Base-by-base conservation (phyloP, 23 red algal species). In the Porphyridium purpureum region DNA sequence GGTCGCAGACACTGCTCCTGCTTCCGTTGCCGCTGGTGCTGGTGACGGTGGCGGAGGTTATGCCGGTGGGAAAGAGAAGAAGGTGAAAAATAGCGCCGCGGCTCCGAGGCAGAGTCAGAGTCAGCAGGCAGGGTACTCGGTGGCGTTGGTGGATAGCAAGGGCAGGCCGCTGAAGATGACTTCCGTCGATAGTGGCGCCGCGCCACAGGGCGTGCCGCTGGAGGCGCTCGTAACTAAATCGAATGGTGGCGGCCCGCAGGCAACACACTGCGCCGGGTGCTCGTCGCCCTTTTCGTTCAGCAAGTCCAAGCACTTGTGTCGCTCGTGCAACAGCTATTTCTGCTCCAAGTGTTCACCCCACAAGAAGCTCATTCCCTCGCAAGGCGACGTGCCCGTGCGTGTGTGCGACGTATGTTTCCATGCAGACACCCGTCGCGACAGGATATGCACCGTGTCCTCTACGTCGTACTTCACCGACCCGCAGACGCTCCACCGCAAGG, bases 221-320 rank as follows among this genome's bases (percentile, higher is more conserved):
- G n/a, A n/a, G n/a, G n/a, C n/a, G n/a, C n/a, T n/a, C n/a, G n/a
- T n/a, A n/a, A n/a, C n/a, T n/a, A n/a, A n/a, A n/a, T n/a, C n/a
- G n/a, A n/a, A n/a, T n/a, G n/a, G n/a, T n/a, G n/a, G n/a, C n/a
- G n/a, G n/a, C n/a, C n/a, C n/a, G n/a, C n/a, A n/a, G n/a, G n/a
- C n/a, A n/a, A n/a, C n/a, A n/a, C n/a, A 44, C 28, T 80, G 74
- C 56, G 74, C 74, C 23, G 74, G 74, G 21, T 80, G 74, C 32
- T 57, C 50, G 34, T 41, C 59, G 3, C 33, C 11, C 7, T 80
- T 80, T 35, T 66, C 74, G 21, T 66, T 80, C 64, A 65, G 49
- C 42, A 57, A 51, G 22, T 35, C 55, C 7, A 66, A 58, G 50
- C 74, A 80, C 54, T 24, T 52, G 27, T 80, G 74, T 35, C 74